Evolutionary conservation across 805 yeast genomes (phyloP).

Genomic region (Ogataea kodamae): DNA sequence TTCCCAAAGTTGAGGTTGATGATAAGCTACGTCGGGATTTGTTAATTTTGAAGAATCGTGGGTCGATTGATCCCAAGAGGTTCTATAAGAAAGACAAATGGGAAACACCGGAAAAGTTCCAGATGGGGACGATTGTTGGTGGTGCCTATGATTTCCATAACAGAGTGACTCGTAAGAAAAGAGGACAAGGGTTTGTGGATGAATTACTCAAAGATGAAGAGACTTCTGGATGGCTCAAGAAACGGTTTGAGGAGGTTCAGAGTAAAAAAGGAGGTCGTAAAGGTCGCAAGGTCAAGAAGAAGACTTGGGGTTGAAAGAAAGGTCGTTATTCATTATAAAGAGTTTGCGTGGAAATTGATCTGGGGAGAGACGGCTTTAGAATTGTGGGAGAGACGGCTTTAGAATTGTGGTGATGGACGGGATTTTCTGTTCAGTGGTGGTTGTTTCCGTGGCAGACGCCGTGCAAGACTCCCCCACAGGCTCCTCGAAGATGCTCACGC

Average conservation of each 20-base stretch:
- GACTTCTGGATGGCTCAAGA: constrained; percentile 73
- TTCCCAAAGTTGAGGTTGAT: constrained; percentile 75
- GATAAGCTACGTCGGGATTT: constrained; percentile 73
- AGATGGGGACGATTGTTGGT: constrained; percentile 83
- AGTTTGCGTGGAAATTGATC: no score
- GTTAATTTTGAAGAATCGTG: constrained; percentile 75
- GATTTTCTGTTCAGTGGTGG: no score
- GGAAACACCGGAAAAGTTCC: constrained; percentile 56
- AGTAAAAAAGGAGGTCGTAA: constrained; percentile 61
- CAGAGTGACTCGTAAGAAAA: constrained; percentile 63
- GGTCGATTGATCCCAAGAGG: constrained; percentile 91
- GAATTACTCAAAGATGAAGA: constrained; percentile 75
- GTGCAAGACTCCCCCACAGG: no score
- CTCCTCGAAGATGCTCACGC: constrained; percentile 37
- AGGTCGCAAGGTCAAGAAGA: constrained; percentile 48
- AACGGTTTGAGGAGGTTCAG: constrained; percentile 81
- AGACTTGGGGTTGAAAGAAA: no score
- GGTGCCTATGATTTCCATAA: constrained; percentile 77
- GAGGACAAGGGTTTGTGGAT: constrained; percentile 76
- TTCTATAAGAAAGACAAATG: constrained; percentile 86
- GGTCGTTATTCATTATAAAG: no score
- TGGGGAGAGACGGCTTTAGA: no score
- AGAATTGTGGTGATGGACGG: not conserved
- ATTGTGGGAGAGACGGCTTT: no score
- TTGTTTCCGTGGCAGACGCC: no score